Percentiles rank a stretch among this genome's conserved stretches.
Conservation (phyloP, 768 basidiomycete species). For the Suillus ampliporus region DNA sequence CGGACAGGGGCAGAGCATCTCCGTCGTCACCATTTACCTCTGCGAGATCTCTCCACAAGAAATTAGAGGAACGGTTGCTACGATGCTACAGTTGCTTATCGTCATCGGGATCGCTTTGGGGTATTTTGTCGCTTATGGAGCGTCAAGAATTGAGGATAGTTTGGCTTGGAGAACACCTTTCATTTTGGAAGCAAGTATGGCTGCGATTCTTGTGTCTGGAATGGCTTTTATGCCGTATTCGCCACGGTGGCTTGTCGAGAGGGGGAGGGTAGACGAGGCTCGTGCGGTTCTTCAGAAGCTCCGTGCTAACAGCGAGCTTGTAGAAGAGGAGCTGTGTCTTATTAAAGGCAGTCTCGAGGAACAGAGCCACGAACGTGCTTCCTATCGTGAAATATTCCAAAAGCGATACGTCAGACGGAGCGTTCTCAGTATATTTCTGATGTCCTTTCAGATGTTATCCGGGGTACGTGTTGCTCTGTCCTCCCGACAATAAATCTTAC, state of each 20-base stretch:
- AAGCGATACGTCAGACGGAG: conserved; percentile 40
- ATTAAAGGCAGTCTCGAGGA: conserved; percentile 31
- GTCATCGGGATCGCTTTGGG: conserved; percentile 49
- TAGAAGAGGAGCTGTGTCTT: conserved; percentile 27
- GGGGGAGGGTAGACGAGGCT: conserved; percentile 39
- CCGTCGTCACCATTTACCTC: conserved; percentile 45
- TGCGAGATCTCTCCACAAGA: conserved; percentile 49
- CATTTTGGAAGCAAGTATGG: conserved; percentile 30
- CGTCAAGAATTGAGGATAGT: conserved; percentile 26
- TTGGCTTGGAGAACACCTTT: conserved; percentile 36
- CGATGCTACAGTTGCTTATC: conserved; percentile 48
- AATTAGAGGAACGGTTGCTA: conserved; percentile 47
- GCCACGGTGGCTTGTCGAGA: conserved; percentile 38
- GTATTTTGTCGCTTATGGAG: conserved; percentile 31
- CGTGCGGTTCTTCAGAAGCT: conserved; percentile 31
- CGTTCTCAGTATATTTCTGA: conserved; percentile 47
- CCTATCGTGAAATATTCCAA: conserved; percentile 35
- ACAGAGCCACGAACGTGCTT: conserved; percentile 22
- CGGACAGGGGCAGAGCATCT: conserved; percentile 53
- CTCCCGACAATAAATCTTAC: neutral
- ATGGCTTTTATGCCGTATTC: conserved; percentile 30
- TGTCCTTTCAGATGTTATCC: conserved; percentile 48
- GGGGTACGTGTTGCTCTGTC: conserved; percentile 23
- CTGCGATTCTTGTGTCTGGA: conserved; percentile 22
- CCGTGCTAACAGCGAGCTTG: conserved; percentile 15